These are phyloP conservation scores for Raffaelea albimanens DNA, from an alignment of 2,329 filamentous ascomycete genomes.

Conservation along the genomic window DNA sequence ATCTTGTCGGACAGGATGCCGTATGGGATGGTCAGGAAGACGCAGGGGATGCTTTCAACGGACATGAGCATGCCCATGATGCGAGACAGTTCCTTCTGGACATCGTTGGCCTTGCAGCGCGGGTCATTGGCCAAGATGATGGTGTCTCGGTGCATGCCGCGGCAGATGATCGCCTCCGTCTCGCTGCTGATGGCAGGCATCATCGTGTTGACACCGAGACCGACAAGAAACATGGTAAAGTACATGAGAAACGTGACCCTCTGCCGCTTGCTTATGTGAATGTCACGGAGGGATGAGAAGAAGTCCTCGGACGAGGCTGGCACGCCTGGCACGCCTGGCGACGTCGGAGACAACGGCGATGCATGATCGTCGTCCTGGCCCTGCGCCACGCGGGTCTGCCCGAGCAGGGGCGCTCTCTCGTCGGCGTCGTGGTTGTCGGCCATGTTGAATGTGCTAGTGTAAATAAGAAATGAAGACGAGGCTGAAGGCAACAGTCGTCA, in stretches of 20 bases:
- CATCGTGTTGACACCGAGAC: not conserved
- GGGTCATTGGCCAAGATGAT: slow-evolving; percentile 26
- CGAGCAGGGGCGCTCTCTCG: too few relatives aligned
- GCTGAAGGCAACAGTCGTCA: too few relatives aligned
- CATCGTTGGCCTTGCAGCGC: slow-evolving; percentile 36
- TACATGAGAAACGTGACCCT: not conserved
- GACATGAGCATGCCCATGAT: slow-evolving; percentile 36
- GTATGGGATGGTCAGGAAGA: slow-evolving; percentile 34
- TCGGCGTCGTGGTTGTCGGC: too few relatives aligned
- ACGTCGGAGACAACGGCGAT: too few relatives aligned
- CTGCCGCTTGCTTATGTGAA: not conserved
- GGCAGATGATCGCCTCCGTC: not conserved
- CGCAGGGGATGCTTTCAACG: slow-evolving; percentile 33
- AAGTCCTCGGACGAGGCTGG: too few relatives aligned
- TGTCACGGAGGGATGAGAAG: too few relatives aligned
- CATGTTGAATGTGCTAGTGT: too few relatives aligned
- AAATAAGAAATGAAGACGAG: too few relatives aligned
- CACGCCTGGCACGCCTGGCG: too few relatives aligned
- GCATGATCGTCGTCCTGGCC: too few relatives aligned
- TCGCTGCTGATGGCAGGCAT: not conserved
- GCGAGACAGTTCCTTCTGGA: slow-evolving; percentile 43
- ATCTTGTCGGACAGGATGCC: slow-evolving; percentile 37
- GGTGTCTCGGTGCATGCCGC: slow-evolving; percentile 11
- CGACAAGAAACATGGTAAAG: not conserved
- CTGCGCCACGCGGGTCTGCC: too few relatives aligned